phyloP scores from a whole-genome alignment of 225 moss, liverwort and hornwort genomes.

The Sphagnum contortum region DNA sequence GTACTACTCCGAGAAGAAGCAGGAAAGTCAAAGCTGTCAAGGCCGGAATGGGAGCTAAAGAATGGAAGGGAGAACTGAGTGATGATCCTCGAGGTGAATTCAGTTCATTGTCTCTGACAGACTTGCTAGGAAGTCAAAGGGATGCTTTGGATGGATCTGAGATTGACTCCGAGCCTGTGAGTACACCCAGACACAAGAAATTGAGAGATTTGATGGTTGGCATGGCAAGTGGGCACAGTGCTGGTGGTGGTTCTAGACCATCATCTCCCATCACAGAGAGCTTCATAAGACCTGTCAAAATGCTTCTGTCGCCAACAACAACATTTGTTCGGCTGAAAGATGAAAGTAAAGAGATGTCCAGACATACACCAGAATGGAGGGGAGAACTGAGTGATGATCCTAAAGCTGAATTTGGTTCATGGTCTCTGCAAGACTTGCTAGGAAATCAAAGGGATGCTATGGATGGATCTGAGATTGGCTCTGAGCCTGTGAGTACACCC shows the following conservation, averaged over 20 bases:
- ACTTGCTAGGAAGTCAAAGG: constrained; percentile 26
- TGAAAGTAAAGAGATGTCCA: constrained; percentile 58
- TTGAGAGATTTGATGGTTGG: background rate
- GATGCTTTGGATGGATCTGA: constrained; percentile 10
- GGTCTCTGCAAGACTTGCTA: constrained; percentile 22
- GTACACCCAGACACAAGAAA: constrained; percentile 7
- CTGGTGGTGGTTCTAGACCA: constrained; percentile 17
- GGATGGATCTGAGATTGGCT: constrained; percentile 3
- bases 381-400: background rate
- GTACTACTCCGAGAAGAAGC: background rate
- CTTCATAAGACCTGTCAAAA: constrained; percentile 14
- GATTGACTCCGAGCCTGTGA: background rate
- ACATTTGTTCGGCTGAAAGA: constrained; percentile 44
- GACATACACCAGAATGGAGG: constrained; percentile 18
- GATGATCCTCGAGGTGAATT: background rate
- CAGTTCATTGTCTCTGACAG: constrained; percentile 26
- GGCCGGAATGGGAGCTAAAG: background rate
- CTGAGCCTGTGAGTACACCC: background rate
- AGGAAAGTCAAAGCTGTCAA: constrained; percentile 6
- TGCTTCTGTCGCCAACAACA: constrained; percentile 52
- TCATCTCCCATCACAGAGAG: constrained; percentile 14
- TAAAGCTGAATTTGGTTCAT: constrained; percentile 9
- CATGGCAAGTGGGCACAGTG: constrained; percentile 8
- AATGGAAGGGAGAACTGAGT: too few relatives aligned
- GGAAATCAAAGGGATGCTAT: constrained; percentile 21